A percentile compares a stretch with the other conserved stretches of the same genome.
Evolutionary conservation across 352 stramenopile genomes (phyloP).

Genomic region (Pythium coloratum): DNA sequence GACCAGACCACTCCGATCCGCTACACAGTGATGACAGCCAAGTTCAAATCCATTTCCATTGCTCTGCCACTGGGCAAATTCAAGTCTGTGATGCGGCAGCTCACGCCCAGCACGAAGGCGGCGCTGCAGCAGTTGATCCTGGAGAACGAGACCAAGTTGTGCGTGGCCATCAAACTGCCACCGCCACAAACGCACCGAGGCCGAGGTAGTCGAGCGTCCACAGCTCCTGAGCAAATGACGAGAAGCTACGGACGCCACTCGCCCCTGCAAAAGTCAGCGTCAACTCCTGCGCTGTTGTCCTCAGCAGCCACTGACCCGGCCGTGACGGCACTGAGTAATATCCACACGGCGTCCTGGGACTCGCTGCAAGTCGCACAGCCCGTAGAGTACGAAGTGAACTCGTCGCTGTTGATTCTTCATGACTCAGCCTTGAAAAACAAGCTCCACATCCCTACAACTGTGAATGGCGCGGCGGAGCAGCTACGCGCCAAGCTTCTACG

Average conservation of each 20-base stretch:
- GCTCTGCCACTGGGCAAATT: slow-evolving; percentile 48
- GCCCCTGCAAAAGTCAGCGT: slow-evolving; percentile 5
- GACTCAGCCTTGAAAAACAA: slow-evolving; percentile 35
- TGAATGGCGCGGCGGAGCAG: slow-evolving; percentile 11
- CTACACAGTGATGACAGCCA: slow-evolving; percentile 41
- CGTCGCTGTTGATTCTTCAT: slow-evolving; percentile 54
- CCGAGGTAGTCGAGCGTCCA: background rate
- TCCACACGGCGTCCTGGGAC: slow-evolving; percentile 40
- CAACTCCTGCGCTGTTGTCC: background rate
- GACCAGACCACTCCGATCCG: slow-evolving; percentile 31
- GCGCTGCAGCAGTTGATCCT: slow-evolving; percentile 38
- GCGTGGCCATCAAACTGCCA: slow-evolving; percentile 26
- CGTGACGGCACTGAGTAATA: slow-evolving; percentile 20
- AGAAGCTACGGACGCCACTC: background rate
- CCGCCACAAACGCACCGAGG: slow-evolving; percentile 2
- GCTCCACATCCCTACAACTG: slow-evolving; percentile 25
- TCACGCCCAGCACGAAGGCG: slow-evolving; percentile 31
- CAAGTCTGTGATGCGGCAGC: slow-evolving; percentile 50
- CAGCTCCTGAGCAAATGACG: background rate
- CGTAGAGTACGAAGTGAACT: slow-evolving; percentile 62
- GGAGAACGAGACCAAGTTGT: slow-evolving; percentile 40
- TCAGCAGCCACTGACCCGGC: background rate
- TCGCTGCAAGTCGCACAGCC: slow-evolving; percentile 48
- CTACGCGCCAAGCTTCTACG: slow-evolving; percentile 12
- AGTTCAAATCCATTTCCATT: slow-evolving; percentile 64